Conservation (phyloP, 2,329 filamentous ascomycete genomes). For the Arthrobotrys sinensis region DNA sequence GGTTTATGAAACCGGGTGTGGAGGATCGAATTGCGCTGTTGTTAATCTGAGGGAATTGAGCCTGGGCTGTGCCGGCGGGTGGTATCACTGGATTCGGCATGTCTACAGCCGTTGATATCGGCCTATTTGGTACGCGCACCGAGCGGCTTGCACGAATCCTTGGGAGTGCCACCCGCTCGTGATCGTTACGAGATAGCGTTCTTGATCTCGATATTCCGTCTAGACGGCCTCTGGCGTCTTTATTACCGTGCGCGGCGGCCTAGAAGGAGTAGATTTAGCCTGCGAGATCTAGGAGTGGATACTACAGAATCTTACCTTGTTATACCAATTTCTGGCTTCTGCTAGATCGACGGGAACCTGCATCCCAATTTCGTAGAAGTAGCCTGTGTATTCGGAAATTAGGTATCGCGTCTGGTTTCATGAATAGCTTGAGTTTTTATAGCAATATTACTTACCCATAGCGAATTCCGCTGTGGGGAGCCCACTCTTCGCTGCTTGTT, state of each 20-base stretch:
- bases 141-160: constrained; percentile 75
- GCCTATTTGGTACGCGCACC: constrained; percentile 47
- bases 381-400: constrained; percentile 69
- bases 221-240: constrained; percentile 85
- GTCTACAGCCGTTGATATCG: constrained; percentile 47
- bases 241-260: constrained; percentile 90
- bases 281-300: background rate
- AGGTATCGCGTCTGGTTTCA: background rate
- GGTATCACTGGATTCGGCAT: constrained; percentile 59
- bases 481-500: constrained; percentile 84
- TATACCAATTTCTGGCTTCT: constrained; percentile 90
- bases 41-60: constrained; percentile 32
- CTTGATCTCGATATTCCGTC: constrained; percentile 87
- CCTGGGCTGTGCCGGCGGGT: constrained; percentile 20
- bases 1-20: constrained; percentile 59
- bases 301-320: constrained; percentile 60
- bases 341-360: constrained; percentile 85
- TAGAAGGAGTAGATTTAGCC: constrained; percentile 70
- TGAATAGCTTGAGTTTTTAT: no score
- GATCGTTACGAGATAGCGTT: constrained; percentile 88
- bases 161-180: constrained; percentile 90
- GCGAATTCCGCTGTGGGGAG: constrained; percentile 95
- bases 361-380: constrained; percentile 97
- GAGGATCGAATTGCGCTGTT: constrained; percentile 22
- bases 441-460: constrained; percentile 71